phyloP scores from a whole-genome alignment of 2,329 filamentous ascomycete species.

The Verticillium nubilum region DNA sequence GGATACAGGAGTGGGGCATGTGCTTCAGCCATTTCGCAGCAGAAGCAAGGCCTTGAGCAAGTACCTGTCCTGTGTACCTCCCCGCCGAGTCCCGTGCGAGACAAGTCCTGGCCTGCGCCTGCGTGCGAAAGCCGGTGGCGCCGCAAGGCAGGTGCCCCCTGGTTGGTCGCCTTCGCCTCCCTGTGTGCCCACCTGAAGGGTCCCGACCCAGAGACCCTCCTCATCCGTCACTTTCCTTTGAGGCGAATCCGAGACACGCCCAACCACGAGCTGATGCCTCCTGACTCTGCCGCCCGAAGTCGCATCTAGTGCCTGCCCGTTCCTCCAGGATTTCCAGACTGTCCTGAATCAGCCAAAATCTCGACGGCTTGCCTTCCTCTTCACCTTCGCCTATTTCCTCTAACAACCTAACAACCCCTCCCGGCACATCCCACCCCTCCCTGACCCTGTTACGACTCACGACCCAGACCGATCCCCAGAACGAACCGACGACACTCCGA shows the following conservation, averaged over 20 bases:
- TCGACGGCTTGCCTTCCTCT: background rate
- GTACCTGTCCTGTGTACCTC: background rate
- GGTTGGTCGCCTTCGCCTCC: background rate
- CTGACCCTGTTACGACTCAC: background rate
- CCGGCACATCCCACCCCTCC: background rate
- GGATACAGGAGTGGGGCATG: background rate
- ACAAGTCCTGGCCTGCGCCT: background rate
- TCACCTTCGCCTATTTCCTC: background rate
- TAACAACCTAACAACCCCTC: background rate
- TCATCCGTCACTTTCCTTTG: background rate
- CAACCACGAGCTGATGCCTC: background rate
- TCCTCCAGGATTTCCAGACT: background rate
- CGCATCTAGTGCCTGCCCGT: background rate
- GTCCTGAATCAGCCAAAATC: background rate
- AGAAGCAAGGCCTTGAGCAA: background rate
- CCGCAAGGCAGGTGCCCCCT: background rate
- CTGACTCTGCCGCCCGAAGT: background rate
- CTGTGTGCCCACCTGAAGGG: background rate
- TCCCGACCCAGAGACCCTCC: background rate
- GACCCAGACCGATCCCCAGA: background rate
- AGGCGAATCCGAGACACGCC: background rate
- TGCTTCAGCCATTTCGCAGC: background rate
- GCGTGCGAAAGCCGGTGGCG: background rate
- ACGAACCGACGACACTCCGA: background rate
- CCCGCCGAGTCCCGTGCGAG: background rate